Base-by-base conservation (phyloP, 106 monocot species). In the Dioscorea dumetorum region DNA sequence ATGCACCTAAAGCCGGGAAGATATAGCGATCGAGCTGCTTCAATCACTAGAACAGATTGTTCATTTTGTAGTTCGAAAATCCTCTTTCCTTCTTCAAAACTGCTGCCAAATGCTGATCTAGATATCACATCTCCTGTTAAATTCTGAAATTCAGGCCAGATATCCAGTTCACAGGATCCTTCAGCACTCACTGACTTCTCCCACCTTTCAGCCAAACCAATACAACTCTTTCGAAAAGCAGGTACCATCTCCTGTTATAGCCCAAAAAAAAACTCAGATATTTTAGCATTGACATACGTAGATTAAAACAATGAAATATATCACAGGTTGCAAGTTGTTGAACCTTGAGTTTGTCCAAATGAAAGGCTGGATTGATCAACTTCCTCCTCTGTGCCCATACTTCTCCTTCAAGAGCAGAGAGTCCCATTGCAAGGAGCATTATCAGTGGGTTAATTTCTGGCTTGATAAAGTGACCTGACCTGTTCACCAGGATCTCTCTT, bases 21-120 rank as follows among this genome's bases (percentile, higher is more conserved):
- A 22, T 78, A 73, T 0, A 67, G 41, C 48, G 12, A 22, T 8
- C 33, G 71, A 28, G 70, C 18, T n/a, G 84, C 75, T 49, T 82
- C 72, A 0, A 74, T 21, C 0, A 75, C 51, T 2, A 84, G 84
- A 22, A 58, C 34, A 22, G 18, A 48, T 64, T 79, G 84, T 69
- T 91, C 87, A 13, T 59, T 68, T 50, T 91, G 87, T 0, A 91
- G 72, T 52, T 91, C 68, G 60, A 87, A 91, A 67, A 91, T 84
- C 48, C 64, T 70, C 63, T 64, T 79, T 51, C 84, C 91, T 79
- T 87, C 91, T 62, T 80, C 67, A 68, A 72, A 91, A 67, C 70
- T 87, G 64, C 84, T 87, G 18, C 91, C 84, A 67, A 91, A 91
- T 20, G 91, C 84, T 2, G 82, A 68, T 20, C 81, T 69, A 18